A percentile compares a stretch with the other conserved stretches of the same genome.
Evolutionary conservation across 2,329 filamentous ascomycete species (phyloP).

Genomic region (Neonectria coccinea): DNA sequence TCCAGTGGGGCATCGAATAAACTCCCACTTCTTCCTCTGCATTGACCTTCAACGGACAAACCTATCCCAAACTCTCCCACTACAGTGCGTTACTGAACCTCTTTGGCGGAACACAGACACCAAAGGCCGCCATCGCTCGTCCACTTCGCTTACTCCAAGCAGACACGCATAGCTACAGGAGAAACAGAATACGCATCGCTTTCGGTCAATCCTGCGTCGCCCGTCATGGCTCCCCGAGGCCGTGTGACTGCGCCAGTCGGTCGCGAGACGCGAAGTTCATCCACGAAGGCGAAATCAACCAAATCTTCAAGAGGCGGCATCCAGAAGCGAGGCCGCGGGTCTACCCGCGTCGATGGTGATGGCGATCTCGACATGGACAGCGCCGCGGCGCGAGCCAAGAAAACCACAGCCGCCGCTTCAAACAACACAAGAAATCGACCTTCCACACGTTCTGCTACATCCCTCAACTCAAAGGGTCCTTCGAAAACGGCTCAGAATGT

Average conservation of each 20-base stretch:
- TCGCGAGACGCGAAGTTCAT: conserved; percentile 49
- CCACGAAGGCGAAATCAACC: conserved; percentile 46
- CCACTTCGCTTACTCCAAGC: background rate
- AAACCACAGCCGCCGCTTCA: conserved; percentile 43
- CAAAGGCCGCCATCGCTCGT: background rate
- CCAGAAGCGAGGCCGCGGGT: conserved; percentile 59
- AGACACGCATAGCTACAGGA: conserved; percentile 1
- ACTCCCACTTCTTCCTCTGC: conserved; percentile 17
- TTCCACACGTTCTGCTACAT: conserved; percentile 43
- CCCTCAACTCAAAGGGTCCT: conserved; percentile 39
- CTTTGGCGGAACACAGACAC: background rate
- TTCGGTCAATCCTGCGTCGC: conserved; percentile 17
- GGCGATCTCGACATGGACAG: conserved; percentile 71
- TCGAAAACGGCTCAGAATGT: conserved; percentile 58
- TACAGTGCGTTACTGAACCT: background rate
- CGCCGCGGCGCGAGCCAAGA: conserved; percentile 51
- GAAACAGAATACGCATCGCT: background rate
- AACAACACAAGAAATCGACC: conserved; percentile 48
- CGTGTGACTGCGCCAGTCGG: conserved; percentile 43
- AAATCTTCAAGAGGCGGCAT: conserved; percentile 61
- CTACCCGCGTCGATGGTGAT: conserved; percentile 62
- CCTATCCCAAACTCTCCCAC: conserved; percentile 6
- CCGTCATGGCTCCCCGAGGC: conserved; percentile 52
- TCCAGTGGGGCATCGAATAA: conserved; percentile 40
- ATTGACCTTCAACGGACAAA: conserved; percentile 11